A percentile compares a stretch with the other conserved stretches of the same genome.
phyloP scores from a whole-genome alignment of 208 protist species.

The Trypanosoma scelopori region DNA sequence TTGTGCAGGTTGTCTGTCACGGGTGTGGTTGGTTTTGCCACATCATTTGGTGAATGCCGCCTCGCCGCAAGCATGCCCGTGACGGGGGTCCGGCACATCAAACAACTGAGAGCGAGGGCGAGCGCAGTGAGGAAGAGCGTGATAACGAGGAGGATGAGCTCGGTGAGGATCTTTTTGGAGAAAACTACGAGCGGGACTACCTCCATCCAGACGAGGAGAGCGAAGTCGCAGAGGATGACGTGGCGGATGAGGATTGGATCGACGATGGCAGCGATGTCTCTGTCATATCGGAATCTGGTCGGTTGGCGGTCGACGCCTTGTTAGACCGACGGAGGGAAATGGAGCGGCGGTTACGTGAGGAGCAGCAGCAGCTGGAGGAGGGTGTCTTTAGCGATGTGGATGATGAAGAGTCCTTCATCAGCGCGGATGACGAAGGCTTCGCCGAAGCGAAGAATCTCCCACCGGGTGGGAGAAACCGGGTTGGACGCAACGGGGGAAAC shows the following conservation, averaged over 20 bases:
- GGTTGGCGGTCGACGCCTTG: conserved; percentile 70
- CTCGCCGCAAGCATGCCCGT: conserved; percentile 26
- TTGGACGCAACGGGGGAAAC: neutral
- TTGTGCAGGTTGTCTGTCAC: neutral
- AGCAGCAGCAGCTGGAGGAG: conserved; percentile 69
- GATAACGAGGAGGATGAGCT: conserved; percentile 41
- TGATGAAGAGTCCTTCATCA: conserved; percentile 39
- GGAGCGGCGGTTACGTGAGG: conserved; percentile 55
- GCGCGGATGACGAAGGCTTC: conserved; percentile 23
- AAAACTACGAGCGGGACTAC: conserved; percentile 90
- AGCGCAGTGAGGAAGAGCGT: conserved; percentile 5
- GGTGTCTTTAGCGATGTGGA: conserved; percentile 88
- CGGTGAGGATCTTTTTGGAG: conserved; percentile 87
- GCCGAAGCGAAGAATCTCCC: neutral
- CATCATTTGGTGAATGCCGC: conserved; percentile 2
- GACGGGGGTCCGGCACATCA: conserved; percentile 9
- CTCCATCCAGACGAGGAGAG: conserved; percentile 79
- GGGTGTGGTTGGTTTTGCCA: neutral
- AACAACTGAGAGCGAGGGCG: neutral
- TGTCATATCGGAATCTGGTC: conserved; percentile 73
- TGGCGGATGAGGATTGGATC: conserved; percentile 70
- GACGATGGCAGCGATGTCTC: conserved; percentile 74
- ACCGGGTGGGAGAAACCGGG: too few species aligned
- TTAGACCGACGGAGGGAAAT: conserved; percentile 71
- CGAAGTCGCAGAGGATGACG: conserved; percentile 68